Evolutionary conservation across 2,329 filamentous ascomycete species (phyloP).

Genomic region (Talaromyces sp.): DNA sequence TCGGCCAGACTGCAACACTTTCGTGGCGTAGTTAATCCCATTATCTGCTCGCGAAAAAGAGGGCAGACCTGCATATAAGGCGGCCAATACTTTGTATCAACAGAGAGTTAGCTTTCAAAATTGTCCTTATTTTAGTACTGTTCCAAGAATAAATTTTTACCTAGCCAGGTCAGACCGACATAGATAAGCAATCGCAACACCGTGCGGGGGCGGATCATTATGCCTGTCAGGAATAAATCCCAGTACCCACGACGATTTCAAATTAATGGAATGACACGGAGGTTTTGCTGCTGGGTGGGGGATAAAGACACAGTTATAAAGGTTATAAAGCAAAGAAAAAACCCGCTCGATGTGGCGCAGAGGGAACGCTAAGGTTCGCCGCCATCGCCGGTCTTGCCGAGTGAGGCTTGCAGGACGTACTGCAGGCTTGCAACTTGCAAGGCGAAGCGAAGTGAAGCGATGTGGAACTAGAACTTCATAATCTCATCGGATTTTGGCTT

Average conservation of each 20-base stretch:
- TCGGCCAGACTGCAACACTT: background rate
- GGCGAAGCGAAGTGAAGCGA: too few species aligned
- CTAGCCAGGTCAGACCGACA: background rate
- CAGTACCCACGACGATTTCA: background rate
- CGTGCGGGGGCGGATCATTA: conserved; percentile 2
- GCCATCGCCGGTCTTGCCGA: background rate
- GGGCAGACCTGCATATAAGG: conserved; percentile 1
- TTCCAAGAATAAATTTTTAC: background rate
- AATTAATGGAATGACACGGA: background rate
- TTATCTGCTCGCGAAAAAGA: conserved; percentile 3
- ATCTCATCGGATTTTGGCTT: too few species aligned
- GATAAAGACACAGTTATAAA: background rate
- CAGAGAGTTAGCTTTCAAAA: background rate
- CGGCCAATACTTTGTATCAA: conserved; percentile 1
- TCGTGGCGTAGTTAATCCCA: conserved; percentile 3
- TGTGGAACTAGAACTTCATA: too few species aligned
- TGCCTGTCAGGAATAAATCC: background rate
- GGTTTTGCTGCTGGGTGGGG: background rate
- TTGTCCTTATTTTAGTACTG: background rate
- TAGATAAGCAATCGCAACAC: conserved; percentile 1
- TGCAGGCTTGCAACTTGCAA: too few species aligned
- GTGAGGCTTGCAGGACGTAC: too few species aligned
- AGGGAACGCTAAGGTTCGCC: background rate
- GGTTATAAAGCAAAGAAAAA: too few species aligned
- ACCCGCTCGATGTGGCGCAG: background rate